Evolutionary conservation across 1,284 basidiomycete genomes (phyloP).

Genomic region (Apiotrichum gracile): DNA sequence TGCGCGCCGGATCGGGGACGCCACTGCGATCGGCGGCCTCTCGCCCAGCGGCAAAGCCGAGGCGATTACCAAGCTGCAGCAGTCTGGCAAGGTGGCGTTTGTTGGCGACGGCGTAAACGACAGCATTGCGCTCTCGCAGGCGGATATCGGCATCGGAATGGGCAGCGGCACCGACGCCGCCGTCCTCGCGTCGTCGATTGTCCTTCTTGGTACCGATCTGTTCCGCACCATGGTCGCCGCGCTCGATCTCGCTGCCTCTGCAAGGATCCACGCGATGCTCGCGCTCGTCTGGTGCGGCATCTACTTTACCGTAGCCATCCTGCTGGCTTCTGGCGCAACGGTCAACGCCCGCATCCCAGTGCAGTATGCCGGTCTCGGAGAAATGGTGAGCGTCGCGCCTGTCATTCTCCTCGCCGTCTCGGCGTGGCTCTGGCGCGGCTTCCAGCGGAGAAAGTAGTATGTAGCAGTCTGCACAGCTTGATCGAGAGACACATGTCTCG

Average conservation of each 20-base stretch:
- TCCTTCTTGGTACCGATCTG: neutral
- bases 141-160: slow-evolving; percentile 1
- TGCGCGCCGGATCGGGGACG: neutral
- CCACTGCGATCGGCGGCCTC: neutral
- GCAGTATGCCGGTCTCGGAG: slow-evolving; percentile 7
- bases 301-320: neutral
- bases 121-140: slow-evolving; percentile 20
- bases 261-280: neutral
- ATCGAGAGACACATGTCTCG: too few relatives aligned
- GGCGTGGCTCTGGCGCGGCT: neutral
- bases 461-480: too few relatives aligned
- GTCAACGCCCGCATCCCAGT: slow-evolving; percentile 10
- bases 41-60: neutral
- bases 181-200: slow-evolving; percentile 11
- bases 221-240: neutral
- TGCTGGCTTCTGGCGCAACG: slow-evolving; percentile 1
- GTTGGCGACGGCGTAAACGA: slow-evolving; percentile 36
- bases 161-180: slow-evolving; percentile 8
- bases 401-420: neutral
- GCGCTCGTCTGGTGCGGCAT: slow-evolving; percentile 10
- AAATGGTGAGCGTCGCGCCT: slow-evolving; percentile 5
- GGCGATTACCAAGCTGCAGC: neutral
- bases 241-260: slow-evolving; percentile 11
- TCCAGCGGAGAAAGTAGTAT: neutral
- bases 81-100: slow-evolving; percentile 6